Evolutionary conservation across 2,329 filamentous ascomycete species (phyloP).

Genomic region (Grosmannia clavigera): DNA sequence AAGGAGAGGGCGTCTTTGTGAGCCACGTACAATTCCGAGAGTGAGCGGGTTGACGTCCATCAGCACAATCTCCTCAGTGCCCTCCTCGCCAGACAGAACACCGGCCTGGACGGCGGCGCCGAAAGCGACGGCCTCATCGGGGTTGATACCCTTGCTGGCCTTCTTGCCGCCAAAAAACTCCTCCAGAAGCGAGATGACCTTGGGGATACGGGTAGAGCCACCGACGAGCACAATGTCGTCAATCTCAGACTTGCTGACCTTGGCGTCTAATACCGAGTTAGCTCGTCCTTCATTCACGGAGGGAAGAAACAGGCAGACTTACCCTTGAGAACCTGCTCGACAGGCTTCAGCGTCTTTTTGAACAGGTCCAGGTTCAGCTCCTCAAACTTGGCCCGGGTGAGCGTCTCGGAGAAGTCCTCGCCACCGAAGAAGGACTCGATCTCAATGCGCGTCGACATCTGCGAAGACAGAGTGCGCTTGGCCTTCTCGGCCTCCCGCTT

Average conservation of each 20-base stretch:
- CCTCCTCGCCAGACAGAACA: constrained; percentile 81
- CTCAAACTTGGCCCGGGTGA: constrained; percentile 98
- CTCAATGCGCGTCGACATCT: constrained; percentile 88
- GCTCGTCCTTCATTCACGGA: neutral
- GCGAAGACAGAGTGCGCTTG: constrained; percentile 92
- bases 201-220: constrained; percentile 98
- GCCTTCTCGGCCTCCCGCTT: constrained; percentile 99
- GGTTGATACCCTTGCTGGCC: constrained; percentile 98
- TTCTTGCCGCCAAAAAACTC: constrained; percentile 95
- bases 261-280: constrained; percentile 50
- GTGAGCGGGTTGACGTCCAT: constrained; percentile 97
- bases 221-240: constrained; percentile 96
- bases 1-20: too few relatives aligned
- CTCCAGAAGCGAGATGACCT: constrained; percentile 88
- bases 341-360: constrained; percentile 98
- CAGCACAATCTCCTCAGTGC: constrained; percentile 69
- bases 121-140: constrained; percentile 96
- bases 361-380: constrained; percentile 98
- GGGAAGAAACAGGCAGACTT: neutral
- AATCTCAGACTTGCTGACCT: constrained; percentile 90
- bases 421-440: constrained; percentile 96
- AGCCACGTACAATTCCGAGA: constrained; percentile 54
- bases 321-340: constrained; percentile 88
- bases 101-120: constrained; percentile 95
- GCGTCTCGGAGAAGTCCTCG: constrained; percentile 95